A percentile compares a stretch with the other conserved stretches of the same genome.
These are phyloP conservation scores for Zasmidium angulare DNA, from an alignment of 2,329 filamentous ascomycete genomes.

Conservation along the genomic window DNA sequence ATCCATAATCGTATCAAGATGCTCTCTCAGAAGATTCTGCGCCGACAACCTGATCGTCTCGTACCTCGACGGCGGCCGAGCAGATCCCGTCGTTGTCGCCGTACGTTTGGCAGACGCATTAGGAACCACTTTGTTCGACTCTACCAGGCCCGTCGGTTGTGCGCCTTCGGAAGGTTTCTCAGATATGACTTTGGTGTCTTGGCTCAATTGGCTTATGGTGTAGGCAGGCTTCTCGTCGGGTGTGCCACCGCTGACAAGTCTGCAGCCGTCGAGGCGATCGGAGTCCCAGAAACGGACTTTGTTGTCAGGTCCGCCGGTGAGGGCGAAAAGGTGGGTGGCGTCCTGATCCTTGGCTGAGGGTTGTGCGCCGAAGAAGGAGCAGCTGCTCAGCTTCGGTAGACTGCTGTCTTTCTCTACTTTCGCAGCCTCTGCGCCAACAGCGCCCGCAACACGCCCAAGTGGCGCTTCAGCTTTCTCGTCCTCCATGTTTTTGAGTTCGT, in stretches of 20 bases:
- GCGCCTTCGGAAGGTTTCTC: conserved; percentile 31
- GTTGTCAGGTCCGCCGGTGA: conserved; percentile 86
- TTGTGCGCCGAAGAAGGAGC: conserved; percentile 63
- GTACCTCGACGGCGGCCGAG: conserved; percentile 67
- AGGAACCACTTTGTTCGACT: conserved; percentile 28
- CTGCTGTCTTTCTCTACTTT: conserved; percentile 42
- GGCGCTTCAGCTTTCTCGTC: conserved; percentile 85
- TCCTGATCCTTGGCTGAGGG: conserved; percentile 69
- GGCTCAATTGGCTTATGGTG: conserved; percentile 43
- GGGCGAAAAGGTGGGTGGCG: conserved; percentile 73
- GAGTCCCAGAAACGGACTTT: conserved; percentile 95
- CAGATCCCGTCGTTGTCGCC: conserved; percentile 8
- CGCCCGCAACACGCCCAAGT: conserved; percentile 78
- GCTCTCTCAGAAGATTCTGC: conserved; percentile 78
- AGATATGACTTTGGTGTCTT: conserved; percentile 42
- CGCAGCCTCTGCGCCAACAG: conserved; percentile 43
- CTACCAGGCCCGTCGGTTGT: conserved; percentile 21
- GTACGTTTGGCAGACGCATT: conserved; percentile 39
- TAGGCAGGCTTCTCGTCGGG: conserved; percentile 71
- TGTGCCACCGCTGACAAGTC: conserved; percentile 72
- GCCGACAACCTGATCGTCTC: conserved; percentile 87
- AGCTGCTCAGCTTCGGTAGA: conserved; percentile 34
- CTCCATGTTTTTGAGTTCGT: conserved; percentile 85
- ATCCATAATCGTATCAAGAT: conserved; percentile 85
- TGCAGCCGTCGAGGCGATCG: conserved; percentile 71